phyloP scores from a whole-genome alignment of 768 basidiomycete genomes.

The Agaricus blazei region DNA sequence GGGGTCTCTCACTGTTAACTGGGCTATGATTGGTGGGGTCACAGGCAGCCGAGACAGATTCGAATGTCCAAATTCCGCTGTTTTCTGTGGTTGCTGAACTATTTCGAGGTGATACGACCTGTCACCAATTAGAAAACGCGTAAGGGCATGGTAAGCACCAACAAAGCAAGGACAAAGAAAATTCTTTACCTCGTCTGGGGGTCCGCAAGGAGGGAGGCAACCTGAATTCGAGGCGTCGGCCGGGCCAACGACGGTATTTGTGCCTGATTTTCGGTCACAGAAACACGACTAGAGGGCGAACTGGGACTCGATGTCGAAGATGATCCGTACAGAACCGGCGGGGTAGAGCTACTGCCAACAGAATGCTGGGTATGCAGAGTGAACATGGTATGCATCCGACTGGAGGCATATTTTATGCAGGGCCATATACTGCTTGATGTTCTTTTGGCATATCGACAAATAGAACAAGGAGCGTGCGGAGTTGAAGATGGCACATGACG shows the following conservation, averaged over 20 bases:
- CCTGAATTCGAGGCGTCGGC: conserved; percentile 48
- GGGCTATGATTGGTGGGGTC: conserved; percentile 79
- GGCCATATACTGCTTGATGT: conserved; percentile 10
- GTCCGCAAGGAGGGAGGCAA: conserved; percentile 53
- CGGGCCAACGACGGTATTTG: conserved; percentile 27
- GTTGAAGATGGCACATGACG: conserved; percentile 23
- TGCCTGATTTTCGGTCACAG: conserved; percentile 14
- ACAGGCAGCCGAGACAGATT: conserved; percentile 77
- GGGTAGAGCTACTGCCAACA: conserved; percentile 13
- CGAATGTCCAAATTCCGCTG: conserved; percentile 76
- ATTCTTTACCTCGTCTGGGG: conserved; percentile 44
- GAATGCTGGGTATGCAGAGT: conserved; percentile 4
- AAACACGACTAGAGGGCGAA: conserved; percentile 10
- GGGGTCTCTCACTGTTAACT: conserved; percentile 68
- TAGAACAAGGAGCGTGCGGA: conserved; percentile 16
- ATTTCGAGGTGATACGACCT: conserved; percentile 80
- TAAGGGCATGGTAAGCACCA: background rate
- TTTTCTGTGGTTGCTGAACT: conserved; percentile 77
- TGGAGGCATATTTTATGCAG: conserved; percentile 19
- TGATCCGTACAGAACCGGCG: conserved; percentile 3
- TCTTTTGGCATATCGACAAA: conserved; percentile 20
- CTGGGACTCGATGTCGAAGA: conserved; percentile 8
- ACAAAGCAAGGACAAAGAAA: conserved; percentile 7
- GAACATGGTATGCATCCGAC: background rate
- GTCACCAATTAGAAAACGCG: background rate